These are phyloP conservation scores for Lagerstroemia speciosa DNA, from an alignment of 345 rosid genomes.

Conservation along the genomic window DNA sequence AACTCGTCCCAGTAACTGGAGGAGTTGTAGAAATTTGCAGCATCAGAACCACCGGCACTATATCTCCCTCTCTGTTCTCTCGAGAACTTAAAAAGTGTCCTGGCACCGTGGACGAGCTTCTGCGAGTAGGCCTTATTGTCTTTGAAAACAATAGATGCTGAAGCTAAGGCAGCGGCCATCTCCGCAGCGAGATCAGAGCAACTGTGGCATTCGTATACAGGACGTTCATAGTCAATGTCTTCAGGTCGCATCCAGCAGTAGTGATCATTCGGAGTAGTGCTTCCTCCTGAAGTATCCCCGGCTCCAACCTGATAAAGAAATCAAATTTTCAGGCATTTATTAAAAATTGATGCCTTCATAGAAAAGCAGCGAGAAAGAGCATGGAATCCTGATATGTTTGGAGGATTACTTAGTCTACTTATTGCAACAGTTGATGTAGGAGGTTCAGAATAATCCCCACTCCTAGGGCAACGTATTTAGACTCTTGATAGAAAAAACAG, in stretches of 20 bases:
- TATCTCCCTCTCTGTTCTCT: slow-evolving; percentile 72
- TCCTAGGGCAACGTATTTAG: too few relatives aligned
- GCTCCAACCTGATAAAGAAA: slow-evolving; percentile 50
- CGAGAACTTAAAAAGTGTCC: slow-evolving; percentile 54
- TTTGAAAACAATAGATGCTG: slow-evolving; percentile 92
- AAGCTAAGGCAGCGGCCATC: slow-evolving; percentile 93
- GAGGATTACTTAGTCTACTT: too few relatives aligned
- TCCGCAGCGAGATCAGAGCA: slow-evolving; percentile 96
- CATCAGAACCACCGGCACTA: slow-evolving; percentile 56
- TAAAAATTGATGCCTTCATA: neutral
- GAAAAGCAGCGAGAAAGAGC: neutral
- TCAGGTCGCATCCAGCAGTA: slow-evolving; percentile 99
- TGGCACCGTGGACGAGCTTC: slow-evolving; percentile 90
- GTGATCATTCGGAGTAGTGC: slow-evolving; percentile 62
- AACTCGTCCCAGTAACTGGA: slow-evolving; percentile 90
- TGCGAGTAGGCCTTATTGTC: slow-evolving; percentile 86
- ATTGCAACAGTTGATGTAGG: too few relatives aligned
- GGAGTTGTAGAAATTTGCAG: slow-evolving; percentile 69
- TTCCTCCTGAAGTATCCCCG: slow-evolving; percentile 81
- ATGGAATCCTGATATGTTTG: too few relatives aligned
- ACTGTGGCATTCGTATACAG: slow-evolving; percentile 46
- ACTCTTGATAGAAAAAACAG: too few relatives aligned
- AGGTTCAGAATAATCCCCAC: too few relatives aligned
- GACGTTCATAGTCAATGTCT: slow-evolving; percentile 80
- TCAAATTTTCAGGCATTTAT: neutral